Conservation (phyloP, 805 yeast species). For the Suhomyces prunicola region DNA sequence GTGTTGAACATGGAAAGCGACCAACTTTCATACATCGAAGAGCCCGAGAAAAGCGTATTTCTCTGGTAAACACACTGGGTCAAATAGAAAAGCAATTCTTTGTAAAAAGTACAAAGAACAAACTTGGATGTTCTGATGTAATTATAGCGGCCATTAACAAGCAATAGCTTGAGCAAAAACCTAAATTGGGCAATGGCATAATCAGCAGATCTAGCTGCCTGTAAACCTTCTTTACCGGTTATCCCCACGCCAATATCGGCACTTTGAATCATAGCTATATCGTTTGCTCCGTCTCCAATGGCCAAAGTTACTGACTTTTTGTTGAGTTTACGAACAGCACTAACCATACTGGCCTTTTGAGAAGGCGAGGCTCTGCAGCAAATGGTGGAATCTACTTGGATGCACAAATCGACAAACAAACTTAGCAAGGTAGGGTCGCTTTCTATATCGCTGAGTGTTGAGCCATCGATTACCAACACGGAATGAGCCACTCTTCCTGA, state of each 20-base stretch:
- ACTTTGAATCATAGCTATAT: conserved; percentile 97
- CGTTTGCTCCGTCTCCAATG: conserved; percentile 99
- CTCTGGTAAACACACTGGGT: conserved; percentile 87
- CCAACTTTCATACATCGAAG: conserved; percentile 93
- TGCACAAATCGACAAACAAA: conserved; percentile 78
- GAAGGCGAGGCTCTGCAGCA: conserved; percentile 97
- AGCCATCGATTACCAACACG: conserved; percentile 95
- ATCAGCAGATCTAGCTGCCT: conserved; percentile 94
- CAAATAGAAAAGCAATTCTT: conserved; percentile 84
- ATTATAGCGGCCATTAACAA: conserved; percentile 96
- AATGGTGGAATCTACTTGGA: conserved; percentile 84
- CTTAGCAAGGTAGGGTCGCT: conserved; percentile 68
- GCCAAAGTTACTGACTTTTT: conserved; percentile 81
- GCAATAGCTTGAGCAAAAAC: conserved; percentile 70
- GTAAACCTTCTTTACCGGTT: conserved; percentile 95
- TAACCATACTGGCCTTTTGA: conserved; percentile 89
- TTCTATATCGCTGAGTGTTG: conserved; percentile 71
- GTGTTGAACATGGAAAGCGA: conserved; percentile 97
- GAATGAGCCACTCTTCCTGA: conserved; percentile 84
- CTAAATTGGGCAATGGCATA: conserved; percentile 94
- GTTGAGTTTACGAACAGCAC: conserved; percentile 68
- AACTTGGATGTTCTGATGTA: conserved; percentile 89
- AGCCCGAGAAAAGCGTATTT: conserved; percentile 84
- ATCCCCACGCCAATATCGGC: conserved; percentile 98
- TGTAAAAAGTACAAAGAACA: conserved; percentile 90